These are phyloP conservation scores for Musa acuminata DNA, from an alignment of 176 grass and related monocot species.

Conservation along the genomic window DNA sequence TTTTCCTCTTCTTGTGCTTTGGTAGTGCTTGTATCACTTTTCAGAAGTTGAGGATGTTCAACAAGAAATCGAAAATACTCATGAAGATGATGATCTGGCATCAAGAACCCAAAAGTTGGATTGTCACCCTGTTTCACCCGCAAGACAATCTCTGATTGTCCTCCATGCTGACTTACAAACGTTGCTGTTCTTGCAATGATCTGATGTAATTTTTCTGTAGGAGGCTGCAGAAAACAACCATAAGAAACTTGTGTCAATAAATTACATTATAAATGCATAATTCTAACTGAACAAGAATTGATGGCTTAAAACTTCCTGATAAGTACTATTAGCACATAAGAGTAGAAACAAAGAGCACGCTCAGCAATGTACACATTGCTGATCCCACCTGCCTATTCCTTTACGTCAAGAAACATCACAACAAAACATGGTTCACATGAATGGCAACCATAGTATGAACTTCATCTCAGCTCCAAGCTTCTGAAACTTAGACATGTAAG, in stretches of 20 bases:
- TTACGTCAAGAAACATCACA: constrained; percentile 84
- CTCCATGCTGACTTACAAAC: constrained; percentile 80
- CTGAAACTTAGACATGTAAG: constrained; percentile 80
- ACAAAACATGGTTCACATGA: constrained; percentile 49
- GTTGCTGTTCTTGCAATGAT: constrained; percentile 87
- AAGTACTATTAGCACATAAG: constrained; percentile 15
- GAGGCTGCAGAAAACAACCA: constrained; percentile 50
- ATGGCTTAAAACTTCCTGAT: constrained; percentile 11
- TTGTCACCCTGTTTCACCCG: constrained; percentile 89
- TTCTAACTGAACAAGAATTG: constrained; percentile 17
- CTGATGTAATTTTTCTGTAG: constrained; percentile 80
- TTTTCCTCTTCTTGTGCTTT: constrained; percentile 18
- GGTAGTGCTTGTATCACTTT: constrained; percentile 22
- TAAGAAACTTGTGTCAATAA: constrained; percentile 1
- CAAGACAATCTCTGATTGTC: constrained; percentile 90
- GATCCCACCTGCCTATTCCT: constrained; percentile 93
- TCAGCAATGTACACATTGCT: constrained; percentile 24
- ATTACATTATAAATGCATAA: constrained; percentile 22
- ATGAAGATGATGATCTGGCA: constrained; percentile 90
- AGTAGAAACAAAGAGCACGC: constrained; percentile 26
- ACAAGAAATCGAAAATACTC: constrained; percentile 73
- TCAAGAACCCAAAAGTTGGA: constrained; percentile 94
- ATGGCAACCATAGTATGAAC: constrained; percentile 71
- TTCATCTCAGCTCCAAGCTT: constrained; percentile 98
- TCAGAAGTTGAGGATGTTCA: constrained; percentile 60